Evolutionary conservation across 495 filamentous ascomycete species (phyloP).

Genomic region (Entonaema liquescens): DNA sequence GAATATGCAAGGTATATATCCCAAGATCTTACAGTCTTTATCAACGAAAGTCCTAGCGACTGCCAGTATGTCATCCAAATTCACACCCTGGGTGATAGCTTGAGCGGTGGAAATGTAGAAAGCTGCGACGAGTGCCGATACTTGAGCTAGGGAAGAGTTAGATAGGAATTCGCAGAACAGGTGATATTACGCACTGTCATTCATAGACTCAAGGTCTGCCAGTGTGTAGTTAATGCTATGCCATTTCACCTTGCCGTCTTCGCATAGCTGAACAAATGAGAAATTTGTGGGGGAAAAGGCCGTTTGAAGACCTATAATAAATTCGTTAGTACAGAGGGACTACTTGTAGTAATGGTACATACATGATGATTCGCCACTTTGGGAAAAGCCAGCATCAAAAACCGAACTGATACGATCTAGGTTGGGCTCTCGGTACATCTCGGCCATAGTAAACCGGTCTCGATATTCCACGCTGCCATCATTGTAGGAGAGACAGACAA

Average conservation of each 20-base stretch:
- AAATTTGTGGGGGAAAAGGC: conserved; percentile 80
- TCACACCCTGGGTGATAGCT: conserved; percentile 49
- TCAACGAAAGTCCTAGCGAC: conserved; percentile 63
- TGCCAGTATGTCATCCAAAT: conserved; percentile 77
- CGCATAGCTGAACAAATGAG: conserved; percentile 68
- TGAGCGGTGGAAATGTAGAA: conserved; percentile 67
- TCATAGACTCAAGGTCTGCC: conserved; percentile 49
- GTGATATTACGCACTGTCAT: conserved; percentile 50
- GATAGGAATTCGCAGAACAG: not conserved
- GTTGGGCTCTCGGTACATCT: conserved; percentile 69
- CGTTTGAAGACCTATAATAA: conserved; percentile 64
- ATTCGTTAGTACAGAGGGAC: conserved; percentile 32
- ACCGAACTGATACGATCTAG: conserved; percentile 61
- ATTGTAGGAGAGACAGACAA: conserved; percentile 73
- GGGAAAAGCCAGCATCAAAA: conserved; percentile 39
- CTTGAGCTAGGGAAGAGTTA: conserved; percentile 51
- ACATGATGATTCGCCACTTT: conserved; percentile 39
- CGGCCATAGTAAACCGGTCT: conserved; percentile 72
- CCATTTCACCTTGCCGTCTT: conserved; percentile 71
- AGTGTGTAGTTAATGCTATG: conserved; percentile 66
- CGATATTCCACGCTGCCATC: conserved; percentile 83
- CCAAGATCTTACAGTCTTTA: conserved; percentile 43
- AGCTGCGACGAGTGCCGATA: conserved; percentile 64
- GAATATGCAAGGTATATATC: not conserved
- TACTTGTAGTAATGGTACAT: conserved; percentile 7